Percentiles rank a stretch among this genome's conserved stretches.
These are phyloP conservation scores for Neurospora discreta DNA, from an alignment of 495 filamentous ascomycete species.

Conservation along the genomic window DNA sequence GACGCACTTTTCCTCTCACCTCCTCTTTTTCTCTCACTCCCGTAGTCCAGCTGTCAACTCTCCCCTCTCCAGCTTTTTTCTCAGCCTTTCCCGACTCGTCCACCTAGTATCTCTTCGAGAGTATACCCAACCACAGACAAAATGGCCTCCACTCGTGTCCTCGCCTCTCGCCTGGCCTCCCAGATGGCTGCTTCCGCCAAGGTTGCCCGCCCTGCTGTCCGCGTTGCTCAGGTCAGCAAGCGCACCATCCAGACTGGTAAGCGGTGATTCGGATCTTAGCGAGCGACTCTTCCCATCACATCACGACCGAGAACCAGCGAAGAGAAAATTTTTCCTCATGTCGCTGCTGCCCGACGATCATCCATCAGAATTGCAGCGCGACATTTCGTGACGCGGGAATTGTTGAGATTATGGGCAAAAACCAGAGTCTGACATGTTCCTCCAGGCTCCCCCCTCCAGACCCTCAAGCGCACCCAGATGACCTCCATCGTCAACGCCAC, in stretches of 20 bases:
- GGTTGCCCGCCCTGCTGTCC: constrained; percentile 59
- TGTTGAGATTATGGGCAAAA: not conserved
- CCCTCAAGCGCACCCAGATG: constrained; percentile 58
- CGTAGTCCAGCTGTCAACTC: constrained; percentile 29
- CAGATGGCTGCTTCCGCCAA: constrained; percentile 53
- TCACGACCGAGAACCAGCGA: not conserved
- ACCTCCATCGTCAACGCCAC: constrained; percentile 52
- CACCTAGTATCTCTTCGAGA: not conserved
- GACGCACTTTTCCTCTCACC: constrained; percentile 21
- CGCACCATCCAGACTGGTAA: constrained; percentile 51
- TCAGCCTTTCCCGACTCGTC: constrained; percentile 18
- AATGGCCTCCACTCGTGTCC: constrained; percentile 66
- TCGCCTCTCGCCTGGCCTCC: constrained; percentile 53
- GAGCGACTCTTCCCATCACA: not conserved
- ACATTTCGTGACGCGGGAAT: not conserved
- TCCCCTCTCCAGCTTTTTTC: constrained; percentile 27
- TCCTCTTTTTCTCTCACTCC: constrained; percentile 29
- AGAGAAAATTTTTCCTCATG: not conserved
- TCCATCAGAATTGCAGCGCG: not conserved
- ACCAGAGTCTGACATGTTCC: constrained; percentile 16
- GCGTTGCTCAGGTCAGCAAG: constrained; percentile 51
- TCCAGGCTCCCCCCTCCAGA: constrained; percentile 39
- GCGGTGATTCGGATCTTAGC: constrained; percentile 11
- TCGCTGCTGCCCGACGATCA: not conserved
- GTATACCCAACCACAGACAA: constrained; percentile 28